Percentiles rank a stretch among this genome's conserved stretches.
Evolutionary conservation across 371 early-diverging fungal genomes (phyloP).

Genomic region (Mucor racemosus): DNA sequence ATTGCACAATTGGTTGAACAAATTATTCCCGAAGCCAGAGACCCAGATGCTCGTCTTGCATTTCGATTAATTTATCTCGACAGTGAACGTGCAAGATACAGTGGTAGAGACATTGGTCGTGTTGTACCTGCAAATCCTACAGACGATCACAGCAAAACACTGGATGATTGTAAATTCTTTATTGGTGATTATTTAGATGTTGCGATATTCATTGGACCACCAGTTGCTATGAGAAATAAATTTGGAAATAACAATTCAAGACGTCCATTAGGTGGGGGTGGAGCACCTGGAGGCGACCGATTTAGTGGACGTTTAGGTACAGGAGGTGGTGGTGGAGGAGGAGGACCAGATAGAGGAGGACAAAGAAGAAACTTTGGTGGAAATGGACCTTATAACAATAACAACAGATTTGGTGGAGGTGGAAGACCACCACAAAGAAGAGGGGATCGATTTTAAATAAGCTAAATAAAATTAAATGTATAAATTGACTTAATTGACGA

Average conservation of each 20-base stretch:
- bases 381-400: not conserved
- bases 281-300: constrained; percentile 2
- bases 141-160: constrained; percentile 58
- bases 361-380: constrained; percentile 9
- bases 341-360: constrained; percentile 12
- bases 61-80: constrained; percentile 63
- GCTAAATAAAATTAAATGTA: not conserved
- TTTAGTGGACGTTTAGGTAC: constrained; percentile 16
- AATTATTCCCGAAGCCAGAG: constrained; percentile 55
- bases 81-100: constrained; percentile 44
- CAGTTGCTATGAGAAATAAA: constrained; percentile 14
- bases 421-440: constrained; percentile 19
- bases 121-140: constrained; percentile 50
- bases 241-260: not conserved
- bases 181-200: constrained; percentile 73
- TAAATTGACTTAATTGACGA: not conserved
- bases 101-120: constrained; percentile 56
- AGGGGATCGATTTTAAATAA: constrained; percentile 20
- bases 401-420: constrained; percentile 6
- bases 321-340: not conserved
- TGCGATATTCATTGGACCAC: constrained; percentile 55
- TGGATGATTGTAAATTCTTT: constrained; percentile 60
- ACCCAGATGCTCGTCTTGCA: constrained; percentile 56
- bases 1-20: constrained; percentile 63
- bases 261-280: constrained; percentile 8